Evolutionary conservation across 441 rosid species (phyloP).

Genomic region (Brassica hybrid): DNA sequence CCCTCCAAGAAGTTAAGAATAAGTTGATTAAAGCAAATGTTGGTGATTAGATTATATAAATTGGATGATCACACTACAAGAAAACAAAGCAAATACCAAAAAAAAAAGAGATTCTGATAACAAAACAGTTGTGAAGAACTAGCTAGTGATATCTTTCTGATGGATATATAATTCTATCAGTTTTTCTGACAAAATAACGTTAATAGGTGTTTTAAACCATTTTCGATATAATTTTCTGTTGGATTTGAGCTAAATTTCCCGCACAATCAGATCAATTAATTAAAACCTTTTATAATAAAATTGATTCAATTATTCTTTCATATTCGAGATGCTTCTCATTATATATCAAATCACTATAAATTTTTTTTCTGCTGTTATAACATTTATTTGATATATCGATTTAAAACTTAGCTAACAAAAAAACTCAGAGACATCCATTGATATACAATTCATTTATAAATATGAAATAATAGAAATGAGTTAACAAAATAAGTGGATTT

Average conservation of each 20-base stretch:
- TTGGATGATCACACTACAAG: not conserved
- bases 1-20: conserved; percentile 13
- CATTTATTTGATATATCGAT: not conserved
- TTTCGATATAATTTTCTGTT: not conserved
- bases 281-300: not conserved
- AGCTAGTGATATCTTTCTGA: not conserved
- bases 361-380: not conserved
- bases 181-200: not conserved
- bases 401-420: not conserved
- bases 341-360: not conserved
- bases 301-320: not conserved
- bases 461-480: not conserved
- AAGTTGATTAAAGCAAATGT: not conserved
- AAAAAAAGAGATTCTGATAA: not conserved
- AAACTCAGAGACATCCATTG: not conserved
- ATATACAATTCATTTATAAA: not conserved
- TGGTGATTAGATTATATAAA: not conserved
- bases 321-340: not conserved
- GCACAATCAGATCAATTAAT: not conserved
- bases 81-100: not conserved
- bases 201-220: not conserved
- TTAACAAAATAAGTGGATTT: not conserved
- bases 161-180: not conserved
- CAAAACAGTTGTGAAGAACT: not conserved
- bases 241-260: not conserved